Conservation (phyloP, 305 asterid genomes). For the Euphrasia arctica region DNA sequence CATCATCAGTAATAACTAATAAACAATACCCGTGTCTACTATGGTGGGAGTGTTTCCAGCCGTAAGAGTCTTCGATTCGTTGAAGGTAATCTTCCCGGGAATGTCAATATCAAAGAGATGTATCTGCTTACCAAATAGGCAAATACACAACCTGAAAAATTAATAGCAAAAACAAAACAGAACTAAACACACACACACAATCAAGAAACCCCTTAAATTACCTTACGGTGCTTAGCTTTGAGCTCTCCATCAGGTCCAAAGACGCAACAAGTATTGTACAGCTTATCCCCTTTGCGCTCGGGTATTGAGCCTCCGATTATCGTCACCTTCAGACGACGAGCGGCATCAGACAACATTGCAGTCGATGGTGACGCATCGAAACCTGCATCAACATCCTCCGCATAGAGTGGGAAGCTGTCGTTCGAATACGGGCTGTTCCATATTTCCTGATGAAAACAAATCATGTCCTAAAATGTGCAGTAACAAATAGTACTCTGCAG, state of each 20-base stretch:
- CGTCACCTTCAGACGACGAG: constrained; percentile 67
- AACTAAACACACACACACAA: not conserved
- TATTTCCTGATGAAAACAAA: no score
- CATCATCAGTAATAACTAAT: constrained; percentile 7
- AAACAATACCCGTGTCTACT: constrained; percentile 76
- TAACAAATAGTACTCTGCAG: no score
- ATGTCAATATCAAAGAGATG: constrained; percentile 96
- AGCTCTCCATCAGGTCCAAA: constrained; percentile 83
- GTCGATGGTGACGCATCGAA: constrained; percentile 84
- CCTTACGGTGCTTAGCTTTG: constrained; percentile 97
- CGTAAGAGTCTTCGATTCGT: no score
- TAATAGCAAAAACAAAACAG: not conserved
- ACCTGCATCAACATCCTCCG: constrained; percentile 96
- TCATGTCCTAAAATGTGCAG: no score
- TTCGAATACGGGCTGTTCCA: constrained; percentile 92
- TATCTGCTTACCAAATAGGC: constrained; percentile 42
- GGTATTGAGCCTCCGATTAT: constrained; percentile 95
- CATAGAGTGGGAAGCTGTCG: constrained; percentile 91
- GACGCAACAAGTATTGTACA: constrained; percentile 89
- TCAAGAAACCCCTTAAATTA: constrained; percentile 24
- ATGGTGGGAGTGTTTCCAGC: constrained; percentile 84
- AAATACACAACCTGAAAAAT: constrained; percentile 14
- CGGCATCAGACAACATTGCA: constrained; percentile 86
- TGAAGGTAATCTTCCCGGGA: constrained; percentile 86
- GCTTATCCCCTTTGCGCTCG: constrained; percentile 78